Percentiles rank a stretch among this genome's conserved stretches.
Evolutionary conservation across 176 grass and related monocot genomes (phyloP).

Genomic region (Hordeum marinum): DNA sequence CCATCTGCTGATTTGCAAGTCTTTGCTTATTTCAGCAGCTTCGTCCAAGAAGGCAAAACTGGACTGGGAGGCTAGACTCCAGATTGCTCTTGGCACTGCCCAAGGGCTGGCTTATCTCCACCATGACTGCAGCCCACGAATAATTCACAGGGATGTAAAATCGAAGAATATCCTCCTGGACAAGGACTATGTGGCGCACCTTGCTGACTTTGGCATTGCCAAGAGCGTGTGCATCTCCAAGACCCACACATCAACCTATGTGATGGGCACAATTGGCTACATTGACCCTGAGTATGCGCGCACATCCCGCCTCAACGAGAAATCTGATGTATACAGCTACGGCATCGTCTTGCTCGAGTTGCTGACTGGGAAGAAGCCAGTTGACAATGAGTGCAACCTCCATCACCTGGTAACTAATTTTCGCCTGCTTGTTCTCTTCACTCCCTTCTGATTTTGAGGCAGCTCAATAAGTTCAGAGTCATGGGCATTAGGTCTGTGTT

Average conservation of each 20-base stretch:
- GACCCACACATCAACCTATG: slow-evolving; percentile 86
- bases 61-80: slow-evolving; percentile 64
- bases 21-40: slow-evolving; percentile 31
- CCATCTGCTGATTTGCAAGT: neutral
- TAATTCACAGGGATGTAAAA: slow-evolving; percentile 88
- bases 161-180: slow-evolving; percentile 93
- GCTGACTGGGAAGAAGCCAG: slow-evolving; percentile 81
- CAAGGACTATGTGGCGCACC: slow-evolving; percentile 70
- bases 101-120: slow-evolving; percentile 91
- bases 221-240: slow-evolving; percentile 85
- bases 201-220: slow-evolving; percentile 88
- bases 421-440: slow-evolving; percentile 19
- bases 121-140: slow-evolving; percentile 80
- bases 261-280: slow-evolving; percentile 96
- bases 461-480: slow-evolving; percentile 39
- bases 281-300: slow-evolving; percentile 93
- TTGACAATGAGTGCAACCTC: slow-evolving; percentile 88
- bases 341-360: slow-evolving; percentile 80
- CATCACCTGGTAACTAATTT: slow-evolving; percentile 78
- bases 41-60: slow-evolving; percentile 81
- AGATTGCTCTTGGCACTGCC: slow-evolving; percentile 75
- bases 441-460: neutral
- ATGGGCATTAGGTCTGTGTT: slow-evolving; percentile 35
- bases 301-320: slow-evolving; percentile 82
- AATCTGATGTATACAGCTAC: slow-evolving; percentile 90